Evolutionary conservation across 1,139 yeast genomes (phyloP), one percentile per base, ranked within the genome.

Genomic region (Magnusiomyces tetraspermus): DNA sequence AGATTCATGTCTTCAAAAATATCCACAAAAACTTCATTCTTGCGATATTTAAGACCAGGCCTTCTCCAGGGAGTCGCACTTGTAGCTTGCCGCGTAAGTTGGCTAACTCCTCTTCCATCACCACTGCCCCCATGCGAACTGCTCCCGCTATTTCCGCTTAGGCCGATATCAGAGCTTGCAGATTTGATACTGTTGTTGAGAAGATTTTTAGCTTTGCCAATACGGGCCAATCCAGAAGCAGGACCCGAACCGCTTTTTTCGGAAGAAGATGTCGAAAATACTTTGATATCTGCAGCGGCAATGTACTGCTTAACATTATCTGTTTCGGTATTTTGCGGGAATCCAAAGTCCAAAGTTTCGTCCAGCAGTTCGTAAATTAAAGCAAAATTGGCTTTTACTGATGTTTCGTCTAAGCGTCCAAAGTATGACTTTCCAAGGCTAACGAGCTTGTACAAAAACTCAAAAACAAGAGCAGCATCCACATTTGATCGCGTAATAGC

Each of bases 401-500:
- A 68, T 10, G 64, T 65, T 56, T 78, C 83, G 53, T 70, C 72
- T 48, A 79, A 63, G 45, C 64, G 66, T 55, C 70, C 71, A 54
- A 71, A 68, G 57, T 69, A 69, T 36, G 69, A 59, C 41, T 60
- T 60, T 36, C 71, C 71, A 22, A 72, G 59, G n/a, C 69, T 67
- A 51, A 80, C 77, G 37, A 89, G 71, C 57, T 78, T 77, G 68
- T 81, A 81, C 31, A 90, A 70, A 63, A 85, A 87, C 69, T 92
- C 97, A 65, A 89, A 77, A 1, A 90, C 78, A 15, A 80, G 70
- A 0, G 90, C 80, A 50, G 94, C 89, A 65, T 92, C 96, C 45
- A 84, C 88, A 65, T 92, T 92, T 48, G 90, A 83, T 57, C 97
- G 76, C 0, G 95, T 79, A 21, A 90, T 92, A 0, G 90, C 95